Evolutionary conservation across 768 basidiomycete species (phyloP).

Genomic region (Panus rudis): DNA sequence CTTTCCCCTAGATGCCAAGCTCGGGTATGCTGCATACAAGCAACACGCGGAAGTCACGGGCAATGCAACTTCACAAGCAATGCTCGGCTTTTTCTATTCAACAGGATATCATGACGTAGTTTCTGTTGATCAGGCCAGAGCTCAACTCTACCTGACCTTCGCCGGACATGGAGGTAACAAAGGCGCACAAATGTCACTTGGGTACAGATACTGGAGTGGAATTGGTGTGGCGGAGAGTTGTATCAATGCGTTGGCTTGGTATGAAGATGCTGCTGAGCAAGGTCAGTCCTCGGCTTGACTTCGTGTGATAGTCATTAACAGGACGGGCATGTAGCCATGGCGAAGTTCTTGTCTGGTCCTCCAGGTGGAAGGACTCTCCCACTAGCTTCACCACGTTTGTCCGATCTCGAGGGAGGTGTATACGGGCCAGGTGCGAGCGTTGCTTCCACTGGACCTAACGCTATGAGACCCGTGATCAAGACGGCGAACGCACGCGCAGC

Average conservation of each 20-base stretch:
- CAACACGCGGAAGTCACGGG: constrained; percentile 64
- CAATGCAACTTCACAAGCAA: constrained; percentile 80
- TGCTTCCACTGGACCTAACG: constrained; percentile 77
- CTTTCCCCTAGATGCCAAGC: constrained; percentile 52
- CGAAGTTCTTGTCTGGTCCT: constrained; percentile 74
- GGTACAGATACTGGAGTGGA: constrained; percentile 92
- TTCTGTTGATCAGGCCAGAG: constrained; percentile 66
- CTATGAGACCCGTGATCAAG: constrained; percentile 68
- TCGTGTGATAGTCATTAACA: neutral
- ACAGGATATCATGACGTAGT: constrained; percentile 70
- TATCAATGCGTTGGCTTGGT: constrained; percentile 78
- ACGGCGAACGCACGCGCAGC: constrained; percentile 78
- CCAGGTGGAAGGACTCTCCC: constrained; percentile 87
- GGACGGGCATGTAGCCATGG: constrained; percentile 52
- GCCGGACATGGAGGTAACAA: constrained; percentile 83
- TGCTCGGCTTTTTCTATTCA: constrained; percentile 83
- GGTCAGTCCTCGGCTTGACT: constrained; percentile 32
- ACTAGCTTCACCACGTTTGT: constrained; percentile 71
- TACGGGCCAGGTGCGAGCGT: constrained; percentile 94
- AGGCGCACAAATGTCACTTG: constrained; percentile 88
- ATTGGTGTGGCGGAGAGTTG: constrained; percentile 90
- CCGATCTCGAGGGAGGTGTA: constrained; percentile 88
- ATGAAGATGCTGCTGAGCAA: constrained; percentile 83
- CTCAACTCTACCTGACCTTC: constrained; percentile 91
- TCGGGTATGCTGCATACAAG: constrained; percentile 58